phyloP scores from a whole-genome alignment of 495 filamentous ascomycete species.

The Aspergillus haitiensis region DNA sequence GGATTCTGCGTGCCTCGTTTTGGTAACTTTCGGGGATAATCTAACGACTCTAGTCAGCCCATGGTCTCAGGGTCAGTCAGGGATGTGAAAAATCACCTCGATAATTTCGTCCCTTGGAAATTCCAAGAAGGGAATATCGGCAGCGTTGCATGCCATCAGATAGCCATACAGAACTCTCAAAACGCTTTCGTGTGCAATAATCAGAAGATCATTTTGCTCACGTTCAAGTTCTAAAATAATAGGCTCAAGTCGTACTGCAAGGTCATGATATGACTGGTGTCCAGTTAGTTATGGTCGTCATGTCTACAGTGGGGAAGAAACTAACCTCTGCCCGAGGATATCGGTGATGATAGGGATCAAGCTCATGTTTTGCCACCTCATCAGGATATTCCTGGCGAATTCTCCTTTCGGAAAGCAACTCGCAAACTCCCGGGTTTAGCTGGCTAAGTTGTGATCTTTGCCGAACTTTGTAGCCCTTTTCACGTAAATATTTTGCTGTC shows the following conservation, averaged over 20 bases:
- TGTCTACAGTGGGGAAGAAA: background rate
- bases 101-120: constrained; percentile 98
- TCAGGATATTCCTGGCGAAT: constrained; percentile 81
- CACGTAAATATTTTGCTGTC: constrained; percentile 78
- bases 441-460: constrained; percentile 95
- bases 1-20: constrained; percentile 87
- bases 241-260: constrained; percentile 96
- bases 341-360: constrained; percentile 95
- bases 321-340: constrained; percentile 92
- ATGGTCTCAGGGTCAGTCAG: background rate
- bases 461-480: constrained; percentile 77
- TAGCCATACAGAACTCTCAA: constrained; percentile 96
- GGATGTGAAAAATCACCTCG: constrained; percentile 55
- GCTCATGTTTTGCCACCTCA: constrained; percentile 88
- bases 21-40: constrained; percentile 97
- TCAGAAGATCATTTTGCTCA: constrained; percentile 93
- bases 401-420: constrained; percentile 79
- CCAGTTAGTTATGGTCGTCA: constrained; percentile 8
- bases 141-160: constrained; percentile 97
- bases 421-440: constrained; percentile 92
- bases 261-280: constrained; percentile 89
- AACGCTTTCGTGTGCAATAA: constrained; percentile 97
- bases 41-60: constrained; percentile 38
- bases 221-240: constrained; percentile 98
- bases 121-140: constrained; percentile 87